Evolutionary conservation across 1,139 yeast genomes (phyloP).

Genomic region (Hyphopichia khmerensis): DNA sequence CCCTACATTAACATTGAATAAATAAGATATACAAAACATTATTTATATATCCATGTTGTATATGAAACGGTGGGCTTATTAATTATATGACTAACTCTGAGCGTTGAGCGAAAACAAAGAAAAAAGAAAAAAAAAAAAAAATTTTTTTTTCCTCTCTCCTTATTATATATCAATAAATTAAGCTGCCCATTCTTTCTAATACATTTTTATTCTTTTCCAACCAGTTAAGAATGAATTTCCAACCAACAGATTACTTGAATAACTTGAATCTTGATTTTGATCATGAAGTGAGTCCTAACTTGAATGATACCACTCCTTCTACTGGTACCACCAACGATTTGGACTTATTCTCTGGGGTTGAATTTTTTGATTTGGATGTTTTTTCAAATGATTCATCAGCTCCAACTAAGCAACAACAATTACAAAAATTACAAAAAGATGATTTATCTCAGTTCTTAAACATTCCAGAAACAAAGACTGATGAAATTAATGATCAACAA

Average conservation of each 20-base stretch:
- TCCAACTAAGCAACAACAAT: slow-evolving; percentile 14
- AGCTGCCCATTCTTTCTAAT: background rate
- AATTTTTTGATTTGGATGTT: slow-evolving; percentile 49
- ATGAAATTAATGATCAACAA: too few relatives aligned
- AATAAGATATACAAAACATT: too few relatives aligned
- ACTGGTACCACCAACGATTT: slow-evolving; percentile 28
- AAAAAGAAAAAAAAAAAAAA: background rate
- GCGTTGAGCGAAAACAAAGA: background rate
- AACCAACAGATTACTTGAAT: slow-evolving; percentile 44
- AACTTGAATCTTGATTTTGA: slow-evolving; percentile 39
- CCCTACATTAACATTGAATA: too few relatives aligned
- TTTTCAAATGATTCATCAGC: slow-evolving; percentile 26
- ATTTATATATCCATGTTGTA: too few relatives aligned
- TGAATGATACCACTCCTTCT: slow-evolving; percentile 14
- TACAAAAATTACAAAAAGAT: slow-evolving; percentile 5
- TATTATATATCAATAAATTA: background rate
- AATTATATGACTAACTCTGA: too few relatives aligned
- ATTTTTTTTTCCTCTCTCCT: background rate
- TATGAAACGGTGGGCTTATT: too few relatives aligned
- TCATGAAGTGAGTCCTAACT: slow-evolving; percentile 20
- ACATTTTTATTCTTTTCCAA: background rate
- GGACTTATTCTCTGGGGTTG: slow-evolving; percentile 44
- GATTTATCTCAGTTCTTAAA: background rate
- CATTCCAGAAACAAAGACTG: background rate
- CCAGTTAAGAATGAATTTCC: slow-evolving; percentile 32